phyloP scores from a whole-genome alignment of 2,329 filamentous ascomycete species.

The Botrytis squamosa region DNA sequence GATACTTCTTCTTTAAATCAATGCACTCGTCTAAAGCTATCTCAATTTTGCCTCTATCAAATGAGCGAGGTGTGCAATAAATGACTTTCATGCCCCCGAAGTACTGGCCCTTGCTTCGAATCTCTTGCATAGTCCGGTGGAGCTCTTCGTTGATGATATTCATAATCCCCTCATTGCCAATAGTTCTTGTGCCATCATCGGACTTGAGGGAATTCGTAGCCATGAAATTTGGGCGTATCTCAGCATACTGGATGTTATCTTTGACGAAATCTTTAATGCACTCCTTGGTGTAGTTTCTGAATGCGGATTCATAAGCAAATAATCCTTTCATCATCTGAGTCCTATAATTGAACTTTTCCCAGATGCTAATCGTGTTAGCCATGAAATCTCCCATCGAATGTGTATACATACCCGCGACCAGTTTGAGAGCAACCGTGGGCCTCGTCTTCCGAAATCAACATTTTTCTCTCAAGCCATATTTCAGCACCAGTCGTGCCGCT shows the following conservation, averaged over 20 bases:
- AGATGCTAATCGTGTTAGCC: slow-evolving; percentile 43
- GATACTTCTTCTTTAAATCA: slow-evolving; percentile 55
- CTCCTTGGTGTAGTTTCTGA: slow-evolving; percentile 56
- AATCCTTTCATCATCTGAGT: slow-evolving; percentile 73
- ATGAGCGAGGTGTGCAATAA: slow-evolving; percentile 67
- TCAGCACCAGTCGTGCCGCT: slow-evolving; percentile 40
- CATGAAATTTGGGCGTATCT: slow-evolving; percentile 70
- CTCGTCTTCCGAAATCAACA: slow-evolving; percentile 61
- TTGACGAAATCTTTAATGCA: slow-evolving; percentile 61
- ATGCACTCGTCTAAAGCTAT: slow-evolving; percentile 60
- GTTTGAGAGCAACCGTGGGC: slow-evolving; percentile 52
- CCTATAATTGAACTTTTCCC: slow-evolving; percentile 64
- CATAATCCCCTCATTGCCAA: slow-evolving; percentile 61
- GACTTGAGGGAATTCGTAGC: slow-evolving; percentile 58
- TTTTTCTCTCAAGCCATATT: slow-evolving; percentile 60
- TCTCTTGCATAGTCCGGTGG: slow-evolving; percentile 45
- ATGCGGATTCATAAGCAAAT: slow-evolving; percentile 65
- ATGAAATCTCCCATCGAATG: background rate
- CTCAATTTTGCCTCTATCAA: slow-evolving; percentile 48
- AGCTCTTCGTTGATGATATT: slow-evolving; percentile 57
- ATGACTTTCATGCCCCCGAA: slow-evolving; percentile 70
- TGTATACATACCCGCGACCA: slow-evolving; percentile 50
- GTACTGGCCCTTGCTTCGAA: slow-evolving; percentile 43
- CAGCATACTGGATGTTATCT: slow-evolving; percentile 69
- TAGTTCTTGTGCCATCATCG: slow-evolving; percentile 52